These are phyloP conservation scores for Penicillium sp. DNA, from an alignment of 2,329 filamentous ascomycete species.

Conservation along the genomic window DNA sequence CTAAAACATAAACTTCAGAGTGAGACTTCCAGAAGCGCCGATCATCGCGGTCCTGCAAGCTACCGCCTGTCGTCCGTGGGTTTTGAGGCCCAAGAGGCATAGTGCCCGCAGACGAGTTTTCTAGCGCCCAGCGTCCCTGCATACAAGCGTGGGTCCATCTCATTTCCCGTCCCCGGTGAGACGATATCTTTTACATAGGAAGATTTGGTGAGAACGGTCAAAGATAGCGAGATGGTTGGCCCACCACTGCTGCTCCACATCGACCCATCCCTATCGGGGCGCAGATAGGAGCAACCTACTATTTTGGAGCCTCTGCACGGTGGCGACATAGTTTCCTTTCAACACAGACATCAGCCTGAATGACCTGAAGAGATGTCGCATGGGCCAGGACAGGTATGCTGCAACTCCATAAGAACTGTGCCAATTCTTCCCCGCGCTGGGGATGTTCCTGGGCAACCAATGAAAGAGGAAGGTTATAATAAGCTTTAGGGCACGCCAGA, in stretches of 20 bases:
- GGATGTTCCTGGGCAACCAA: not conserved
- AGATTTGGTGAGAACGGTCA: constrained; percentile 15
- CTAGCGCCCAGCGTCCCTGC: not conserved
- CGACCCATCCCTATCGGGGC: constrained; percentile 2
- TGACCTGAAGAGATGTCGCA: not conserved
- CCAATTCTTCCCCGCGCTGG: not conserved
- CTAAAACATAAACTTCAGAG: not conserved
- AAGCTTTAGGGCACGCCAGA: constrained; percentile 15
- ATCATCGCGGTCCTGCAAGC: constrained; percentile 6
- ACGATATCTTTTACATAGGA: constrained; percentile 18
- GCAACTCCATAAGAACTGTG: not conserved
- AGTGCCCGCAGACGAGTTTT: constrained; percentile 2
- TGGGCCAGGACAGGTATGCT: not conserved
- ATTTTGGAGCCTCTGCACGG: constrained; percentile 2
- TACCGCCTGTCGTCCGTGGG: not conserved
- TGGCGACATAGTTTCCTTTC: not conserved
- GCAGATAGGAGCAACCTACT: constrained; percentile 3
- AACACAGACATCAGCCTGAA: not conserved
- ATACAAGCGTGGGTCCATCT: not conserved
- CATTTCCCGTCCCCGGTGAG: not conserved
- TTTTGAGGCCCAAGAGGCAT: constrained; percentile 2
- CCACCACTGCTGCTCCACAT: constrained; percentile 15
- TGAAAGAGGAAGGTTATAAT: not conserved
- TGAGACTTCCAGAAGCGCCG: constrained; percentile 9
- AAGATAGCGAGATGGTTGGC: constrained; percentile 13